Evolutionary conservation across 2,329 filamentous ascomycete genomes (phyloP).

Genomic region (Colletotrichum chrysophilum): DNA sequence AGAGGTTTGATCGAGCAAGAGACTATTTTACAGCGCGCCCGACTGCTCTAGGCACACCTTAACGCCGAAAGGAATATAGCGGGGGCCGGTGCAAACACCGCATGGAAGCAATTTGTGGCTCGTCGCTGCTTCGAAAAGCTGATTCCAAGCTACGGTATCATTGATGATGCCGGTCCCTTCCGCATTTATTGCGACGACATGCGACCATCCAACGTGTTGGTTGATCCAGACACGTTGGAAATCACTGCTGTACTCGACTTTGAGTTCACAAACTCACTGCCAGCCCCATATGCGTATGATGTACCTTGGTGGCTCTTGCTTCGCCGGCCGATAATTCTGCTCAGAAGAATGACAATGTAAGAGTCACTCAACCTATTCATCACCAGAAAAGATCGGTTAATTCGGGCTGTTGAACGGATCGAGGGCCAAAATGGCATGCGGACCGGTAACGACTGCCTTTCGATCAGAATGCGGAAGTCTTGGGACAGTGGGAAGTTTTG

Average conservation of each 20-base stretch:
- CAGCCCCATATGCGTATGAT: conserved; percentile 40
- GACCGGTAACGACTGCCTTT: conserved; percentile 15
- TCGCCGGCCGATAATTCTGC: conserved; percentile 25
- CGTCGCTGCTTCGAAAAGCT: conserved; percentile 36
- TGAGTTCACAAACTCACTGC: conserved; percentile 47
- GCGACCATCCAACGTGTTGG: conserved; percentile 41
- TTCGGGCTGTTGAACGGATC: conserved; percentile 35
- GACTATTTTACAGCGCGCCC: conserved; percentile 24
- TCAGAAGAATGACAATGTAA: conserved; percentile 24
- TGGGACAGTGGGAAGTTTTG: conserved; percentile 39
- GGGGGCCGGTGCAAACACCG: conserved; percentile 28
- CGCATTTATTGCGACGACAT: conserved; percentile 44
- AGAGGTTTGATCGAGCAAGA: conserved; percentile 29
- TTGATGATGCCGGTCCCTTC: conserved; percentile 38
- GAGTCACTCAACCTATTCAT: conserved; percentile 31
- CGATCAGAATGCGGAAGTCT: conserved; percentile 36
- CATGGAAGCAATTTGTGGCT: conserved; percentile 34
- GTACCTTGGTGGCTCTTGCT: conserved; percentile 45
- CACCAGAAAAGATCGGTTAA: conserved; percentile 39
- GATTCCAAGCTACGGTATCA: conserved; percentile 29
- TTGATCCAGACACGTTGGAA: conserved; percentile 35
- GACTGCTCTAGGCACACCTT: conserved; percentile 31
- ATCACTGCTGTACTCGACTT: conserved; percentile 43
- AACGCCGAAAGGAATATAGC: conserved; percentile 36
- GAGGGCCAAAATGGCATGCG: conserved; percentile 20